phyloP scores from a whole-genome alignment of 1,139 yeast species.

The Pneumocystis murina region DNA sequence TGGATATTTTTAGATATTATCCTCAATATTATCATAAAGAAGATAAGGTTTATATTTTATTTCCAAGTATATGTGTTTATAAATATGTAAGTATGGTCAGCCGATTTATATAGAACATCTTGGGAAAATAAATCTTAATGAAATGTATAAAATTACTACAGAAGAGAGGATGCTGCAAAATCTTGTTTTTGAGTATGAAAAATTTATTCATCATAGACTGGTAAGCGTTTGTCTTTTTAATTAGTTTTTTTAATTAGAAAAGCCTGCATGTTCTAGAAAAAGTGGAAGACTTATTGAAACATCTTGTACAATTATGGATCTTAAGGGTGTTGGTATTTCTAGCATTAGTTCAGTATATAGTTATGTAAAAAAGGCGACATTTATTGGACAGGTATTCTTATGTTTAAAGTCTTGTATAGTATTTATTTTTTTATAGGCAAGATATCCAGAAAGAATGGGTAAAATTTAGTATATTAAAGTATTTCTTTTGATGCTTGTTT shows the following conservation, averaged over 20 bases:
- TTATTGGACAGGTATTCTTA: conserved; percentile 81
- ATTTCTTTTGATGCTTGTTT: not conserved
- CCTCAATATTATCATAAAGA: conserved; percentile 97
- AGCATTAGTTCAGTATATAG: conserved; percentile 74
- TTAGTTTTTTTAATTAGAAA: not conserved
- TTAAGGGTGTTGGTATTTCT: conserved; percentile 79
- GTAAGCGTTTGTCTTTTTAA: conserved; percentile 5
- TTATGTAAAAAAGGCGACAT: conserved; percentile 83
- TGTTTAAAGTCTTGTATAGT: not conserved
- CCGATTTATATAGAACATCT: conserved; percentile 90
- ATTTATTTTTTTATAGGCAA: not conserved
- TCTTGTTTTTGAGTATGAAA: conserved; percentile 94
- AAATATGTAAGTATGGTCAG: conserved; percentile 50
- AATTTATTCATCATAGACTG: conserved; percentile 64
- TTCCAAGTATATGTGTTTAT: not conserved
- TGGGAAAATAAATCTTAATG: conserved; percentile 75
- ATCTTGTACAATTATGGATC: conserved; percentile 86
- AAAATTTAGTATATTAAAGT: not conserved
- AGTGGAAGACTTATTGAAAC: conserved; percentile 73
- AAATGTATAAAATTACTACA: conserved; percentile 84
- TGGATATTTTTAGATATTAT: conserved; percentile 51
- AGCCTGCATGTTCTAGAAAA: conserved; percentile 84
- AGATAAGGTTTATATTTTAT: conserved; percentile 34
- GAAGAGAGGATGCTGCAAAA: conserved; percentile 94
- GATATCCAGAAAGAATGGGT: conserved; percentile 70